Conservation (phyloP, 352 stramenopile genomes). For the Globisporangium barbulae region DNA sequence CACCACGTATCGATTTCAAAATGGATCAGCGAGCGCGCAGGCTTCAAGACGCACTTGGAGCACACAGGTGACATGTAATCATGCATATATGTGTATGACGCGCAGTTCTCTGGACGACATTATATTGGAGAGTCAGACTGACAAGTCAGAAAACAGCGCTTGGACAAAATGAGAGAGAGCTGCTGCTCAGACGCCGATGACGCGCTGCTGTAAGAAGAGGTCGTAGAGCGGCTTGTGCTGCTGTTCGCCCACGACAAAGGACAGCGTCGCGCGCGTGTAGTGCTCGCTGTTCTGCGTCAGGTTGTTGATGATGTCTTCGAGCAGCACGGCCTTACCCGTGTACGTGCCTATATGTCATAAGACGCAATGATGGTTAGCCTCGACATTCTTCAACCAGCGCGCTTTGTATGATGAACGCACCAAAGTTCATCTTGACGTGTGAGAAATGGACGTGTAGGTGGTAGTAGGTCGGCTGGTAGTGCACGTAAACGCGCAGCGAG, state of each 20-base stretch:
- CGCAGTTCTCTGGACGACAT: too few relatives aligned
- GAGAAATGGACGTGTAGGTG: slow-evolving; percentile 88
- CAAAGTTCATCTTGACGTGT: slow-evolving; percentile 79
- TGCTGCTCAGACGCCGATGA: slow-evolving; percentile 21
- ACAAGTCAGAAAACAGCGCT: too few relatives aligned
- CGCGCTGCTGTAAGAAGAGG: slow-evolving; percentile 52
- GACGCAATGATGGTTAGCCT: not conserved
- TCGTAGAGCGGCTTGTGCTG: slow-evolving; percentile 77
- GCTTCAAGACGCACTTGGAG: too few relatives aligned
- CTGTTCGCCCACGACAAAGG: slow-evolving; percentile 72
- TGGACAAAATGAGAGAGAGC: not conserved
- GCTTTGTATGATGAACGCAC: slow-evolving; percentile 18
- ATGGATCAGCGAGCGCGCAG: too few relatives aligned
- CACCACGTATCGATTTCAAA: too few relatives aligned
- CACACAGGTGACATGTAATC: too few relatives aligned
- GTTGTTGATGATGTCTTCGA: slow-evolving; percentile 86
- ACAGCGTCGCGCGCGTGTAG: slow-evolving; percentile 73
- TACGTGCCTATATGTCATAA: slow-evolving; percentile 39
- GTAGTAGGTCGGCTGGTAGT: slow-evolving; percentile 90
- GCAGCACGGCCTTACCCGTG: slow-evolving; percentile 76
- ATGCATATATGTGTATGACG: too few relatives aligned
- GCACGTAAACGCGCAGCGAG: slow-evolving; percentile 77
- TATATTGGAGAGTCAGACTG: too few relatives aligned
- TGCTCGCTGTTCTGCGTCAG: slow-evolving; percentile 54
- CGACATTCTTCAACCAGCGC: too few relatives aligned